These are phyloP conservation scores for Trichoderma virens DNA, from an alignment of 495 filamentous ascomycete species.

Conservation along the genomic window DNA sequence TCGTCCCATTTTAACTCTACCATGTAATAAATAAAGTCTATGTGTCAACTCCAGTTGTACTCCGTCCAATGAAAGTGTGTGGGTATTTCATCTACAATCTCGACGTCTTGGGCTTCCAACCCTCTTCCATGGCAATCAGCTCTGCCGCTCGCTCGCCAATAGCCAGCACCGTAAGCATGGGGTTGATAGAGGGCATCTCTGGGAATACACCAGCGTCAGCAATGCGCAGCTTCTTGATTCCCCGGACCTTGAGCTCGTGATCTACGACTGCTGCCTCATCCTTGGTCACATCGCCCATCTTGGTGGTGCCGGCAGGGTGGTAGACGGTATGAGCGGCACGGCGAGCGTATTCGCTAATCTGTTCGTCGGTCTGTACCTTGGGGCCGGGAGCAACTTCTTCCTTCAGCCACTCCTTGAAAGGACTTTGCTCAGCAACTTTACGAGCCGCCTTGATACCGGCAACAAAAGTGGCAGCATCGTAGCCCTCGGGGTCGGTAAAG, in stretches of 20 bases:
- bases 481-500: constrained; percentile 78
- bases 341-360: constrained; percentile 61
- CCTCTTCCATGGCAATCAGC: constrained; percentile 43
- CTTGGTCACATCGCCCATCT: constrained; percentile 63
- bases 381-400: constrained; percentile 39
- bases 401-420: constrained; percentile 28
- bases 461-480: constrained; percentile 48
- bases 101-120: constrained; percentile 17
- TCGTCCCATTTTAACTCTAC: not conserved
- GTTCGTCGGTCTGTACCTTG: constrained; percentile 33
- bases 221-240: constrained; percentile 47
- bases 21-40: not conserved
- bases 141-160: constrained; percentile 59
- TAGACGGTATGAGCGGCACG: constrained; percentile 77
- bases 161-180: constrained; percentile 56
- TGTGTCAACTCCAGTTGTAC: not conserved
- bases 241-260: constrained; percentile 45
- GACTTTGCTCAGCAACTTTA: constrained; percentile 26
- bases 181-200: constrained; percentile 50
- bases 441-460: constrained; percentile 49
- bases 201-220: constrained; percentile 57
- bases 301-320: constrained; percentile 78
- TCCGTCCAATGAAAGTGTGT: not conserved
- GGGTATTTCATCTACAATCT: not conserved
- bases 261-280: constrained; percentile 59